Conservation (phyloP, 2,329 filamentous ascomycete species). For the Sordariomycetes sp. region DNA sequence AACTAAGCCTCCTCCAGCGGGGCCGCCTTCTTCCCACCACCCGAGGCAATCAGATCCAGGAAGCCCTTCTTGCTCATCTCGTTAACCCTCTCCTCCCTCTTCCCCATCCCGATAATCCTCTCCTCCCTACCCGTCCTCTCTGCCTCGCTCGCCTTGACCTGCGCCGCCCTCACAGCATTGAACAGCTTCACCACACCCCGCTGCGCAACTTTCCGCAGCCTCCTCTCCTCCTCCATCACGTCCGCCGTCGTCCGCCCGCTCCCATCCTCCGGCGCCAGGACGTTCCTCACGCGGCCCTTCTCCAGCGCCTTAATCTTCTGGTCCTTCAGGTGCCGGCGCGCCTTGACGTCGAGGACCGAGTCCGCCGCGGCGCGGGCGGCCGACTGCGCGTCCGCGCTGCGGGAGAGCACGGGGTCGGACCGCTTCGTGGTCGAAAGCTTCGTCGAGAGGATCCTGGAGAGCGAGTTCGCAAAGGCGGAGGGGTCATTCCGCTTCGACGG, state of each 20-base stretch:
- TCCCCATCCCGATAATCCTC: slow-evolving; percentile 64
- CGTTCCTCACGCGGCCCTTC: slow-evolving; percentile 79
- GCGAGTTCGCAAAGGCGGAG: slow-evolving; percentile 77
- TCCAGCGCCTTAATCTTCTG: slow-evolving; percentile 71
- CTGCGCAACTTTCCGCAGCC: slow-evolving; percentile 76
- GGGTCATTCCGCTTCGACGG: slow-evolving; percentile 88
- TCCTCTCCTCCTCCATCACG: slow-evolving; percentile 60
- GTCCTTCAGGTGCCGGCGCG: slow-evolving; percentile 62
- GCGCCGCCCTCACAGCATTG: slow-evolving; percentile 85
- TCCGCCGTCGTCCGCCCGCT: slow-evolving; percentile 32
- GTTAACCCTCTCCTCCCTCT: slow-evolving; percentile 76
- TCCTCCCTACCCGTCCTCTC: slow-evolving; percentile 55
- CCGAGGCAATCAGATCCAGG: slow-evolving; percentile 70
- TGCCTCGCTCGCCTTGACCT: slow-evolving; percentile 75
- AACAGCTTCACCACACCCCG: slow-evolving; percentile 92
- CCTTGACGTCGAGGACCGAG: slow-evolving; percentile 68
- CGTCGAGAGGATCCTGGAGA: slow-evolving; percentile 82
- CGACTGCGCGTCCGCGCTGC: slow-evolving; percentile 62
- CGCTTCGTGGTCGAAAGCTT: slow-evolving; percentile 76
- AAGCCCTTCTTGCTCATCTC: slow-evolving; percentile 98
- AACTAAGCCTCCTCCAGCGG: slow-evolving; percentile 40
- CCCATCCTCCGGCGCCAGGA: slow-evolving; percentile 32
- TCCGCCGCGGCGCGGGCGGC: slow-evolving; percentile 63
- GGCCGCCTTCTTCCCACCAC: slow-evolving; percentile 45
- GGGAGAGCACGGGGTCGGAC: slow-evolving; percentile 79